Percentiles rank a stretch among this genome's conserved stretches.
Evolutionary conservation across 805 yeast species (phyloP).

Genomic region (Suhomyces canberraensis): DNA sequence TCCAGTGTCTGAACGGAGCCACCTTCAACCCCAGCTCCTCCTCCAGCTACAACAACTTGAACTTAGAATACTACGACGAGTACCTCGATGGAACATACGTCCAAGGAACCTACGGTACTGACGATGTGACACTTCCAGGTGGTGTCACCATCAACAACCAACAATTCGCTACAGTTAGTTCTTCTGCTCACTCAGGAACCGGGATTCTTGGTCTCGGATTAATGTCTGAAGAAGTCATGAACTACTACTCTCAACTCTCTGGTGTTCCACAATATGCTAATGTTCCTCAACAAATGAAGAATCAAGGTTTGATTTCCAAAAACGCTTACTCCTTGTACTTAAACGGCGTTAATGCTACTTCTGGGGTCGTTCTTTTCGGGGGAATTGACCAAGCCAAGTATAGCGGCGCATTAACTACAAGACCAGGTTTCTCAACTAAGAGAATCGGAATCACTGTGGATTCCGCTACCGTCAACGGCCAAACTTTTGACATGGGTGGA

Average conservation of each 20-base stretch:
- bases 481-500: not conserved
- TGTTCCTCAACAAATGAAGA: conserved; percentile 59
- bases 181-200: not conserved
- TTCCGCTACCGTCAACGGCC: not conserved
- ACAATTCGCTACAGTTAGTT: not conserved
- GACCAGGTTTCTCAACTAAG: not conserved
- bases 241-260: not conserved
- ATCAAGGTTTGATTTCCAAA: conserved; percentile 53
- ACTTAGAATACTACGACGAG: not conserved
- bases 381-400: conserved; percentile 67
- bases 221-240: not conserved
- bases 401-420: conserved; percentile 30
- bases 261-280: conserved; percentile 46
- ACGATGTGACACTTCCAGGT: conserved; percentile 5
- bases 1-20: conserved; percentile 4
- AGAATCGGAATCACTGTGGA: not conserved
- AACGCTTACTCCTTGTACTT: conserved; percentile 63
- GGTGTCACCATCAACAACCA: not conserved
- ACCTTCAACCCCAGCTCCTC: conserved; percentile 9
- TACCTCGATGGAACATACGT: conserved; percentile 4
- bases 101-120: conserved; percentile 6
- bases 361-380: conserved; percentile 65
- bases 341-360: conserved; percentile 35
- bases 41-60: conserved; percentile 4
- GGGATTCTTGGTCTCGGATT: conserved; percentile 1